Evolutionary conservation across 2,329 filamentous ascomycete species (phyloP).

Genomic region (Daldinia sp.): DNA sequence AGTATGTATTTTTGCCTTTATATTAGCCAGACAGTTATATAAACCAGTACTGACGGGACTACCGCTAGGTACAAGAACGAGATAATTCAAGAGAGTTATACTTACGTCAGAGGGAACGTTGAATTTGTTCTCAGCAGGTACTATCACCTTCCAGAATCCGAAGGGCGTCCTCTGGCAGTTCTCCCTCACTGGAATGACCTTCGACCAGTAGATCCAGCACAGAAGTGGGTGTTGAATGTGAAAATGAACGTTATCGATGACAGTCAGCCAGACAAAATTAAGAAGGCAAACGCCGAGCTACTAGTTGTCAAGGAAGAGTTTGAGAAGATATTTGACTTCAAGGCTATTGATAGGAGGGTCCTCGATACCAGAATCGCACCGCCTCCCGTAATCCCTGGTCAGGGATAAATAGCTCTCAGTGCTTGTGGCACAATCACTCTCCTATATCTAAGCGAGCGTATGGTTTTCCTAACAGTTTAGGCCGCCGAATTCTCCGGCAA

Average conservation of each 20-base stretch:
- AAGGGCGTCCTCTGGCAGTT: slow-evolving; percentile 39
- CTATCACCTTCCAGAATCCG: slow-evolving; percentile 50
- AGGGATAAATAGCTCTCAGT: not conserved
- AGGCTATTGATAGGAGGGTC: slow-evolving; percentile 65
- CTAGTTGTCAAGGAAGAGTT: slow-evolving; percentile 71
- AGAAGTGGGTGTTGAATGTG: slow-evolving; percentile 65
- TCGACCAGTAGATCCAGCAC: slow-evolving; percentile 57
- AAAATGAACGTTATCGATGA: slow-evolving; percentile 64
- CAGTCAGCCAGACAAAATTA: slow-evolving; percentile 64
- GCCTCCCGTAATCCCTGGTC: slow-evolving; percentile 30
- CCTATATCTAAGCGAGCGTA: not conserved
- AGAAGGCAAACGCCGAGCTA: slow-evolving; percentile 63
- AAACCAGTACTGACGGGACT: slow-evolving; percentile 2
- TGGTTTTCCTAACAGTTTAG: not conserved
- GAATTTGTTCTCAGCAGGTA: slow-evolving; percentile 62
- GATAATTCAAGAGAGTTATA: slow-evolving; percentile 61
- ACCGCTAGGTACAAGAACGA: slow-evolving; percentile 59
- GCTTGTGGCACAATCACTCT: no score
- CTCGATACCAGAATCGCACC: slow-evolving; percentile 46
- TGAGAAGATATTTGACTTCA: slow-evolving; percentile 84
- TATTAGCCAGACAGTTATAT: not conserved
- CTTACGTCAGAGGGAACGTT: slow-evolving; percentile 62
- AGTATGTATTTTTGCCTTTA: slow-evolving; percentile 50
- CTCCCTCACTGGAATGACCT: slow-evolving; percentile 59
- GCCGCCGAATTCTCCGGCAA: not conserved